Conservation (phyloP, 441 rosid genomes). For the Populus hybrid region DNA sequence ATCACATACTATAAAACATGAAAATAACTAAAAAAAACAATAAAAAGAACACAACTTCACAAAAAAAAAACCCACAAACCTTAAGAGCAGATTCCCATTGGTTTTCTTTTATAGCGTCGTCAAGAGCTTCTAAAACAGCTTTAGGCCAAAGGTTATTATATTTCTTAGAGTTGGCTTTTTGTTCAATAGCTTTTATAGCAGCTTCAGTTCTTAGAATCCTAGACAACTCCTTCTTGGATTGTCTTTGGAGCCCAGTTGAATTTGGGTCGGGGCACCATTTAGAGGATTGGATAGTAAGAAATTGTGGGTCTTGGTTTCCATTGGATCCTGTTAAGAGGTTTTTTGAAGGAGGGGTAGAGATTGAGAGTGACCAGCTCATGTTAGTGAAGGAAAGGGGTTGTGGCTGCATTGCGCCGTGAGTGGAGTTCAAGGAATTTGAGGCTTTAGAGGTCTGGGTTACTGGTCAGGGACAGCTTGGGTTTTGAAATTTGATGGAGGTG, state of each 20-base stretch:
- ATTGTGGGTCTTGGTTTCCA: constrained; percentile 2
- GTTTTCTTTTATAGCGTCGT: constrained; percentile 55
- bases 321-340: constrained; percentile 26
- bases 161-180: constrained; percentile 67
- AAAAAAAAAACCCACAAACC: constrained; percentile 26
- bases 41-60: background rate
- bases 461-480: background rate
- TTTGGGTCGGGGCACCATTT: constrained; percentile 23
- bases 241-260: constrained; percentile 32
- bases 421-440: background rate
- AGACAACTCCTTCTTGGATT: constrained; percentile 53
- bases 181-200: constrained; percentile 60
- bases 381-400: background rate
- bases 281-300: constrained; percentile 15
- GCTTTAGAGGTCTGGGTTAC: background rate
- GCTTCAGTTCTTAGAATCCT: constrained; percentile 60
- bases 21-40: background rate
- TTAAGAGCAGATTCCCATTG: constrained; percentile 69
- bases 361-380: constrained; percentile 12
- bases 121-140: constrained; percentile 82
- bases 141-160: constrained; percentile 67
- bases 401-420: constrained; percentile 12
- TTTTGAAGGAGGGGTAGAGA: constrained; percentile 29
- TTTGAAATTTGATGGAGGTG: background rate
- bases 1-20: background rate